phyloP scores from a whole-genome alignment of 2,329 filamentous ascomycete genomes.

The Diaporthe sp. region DNA sequence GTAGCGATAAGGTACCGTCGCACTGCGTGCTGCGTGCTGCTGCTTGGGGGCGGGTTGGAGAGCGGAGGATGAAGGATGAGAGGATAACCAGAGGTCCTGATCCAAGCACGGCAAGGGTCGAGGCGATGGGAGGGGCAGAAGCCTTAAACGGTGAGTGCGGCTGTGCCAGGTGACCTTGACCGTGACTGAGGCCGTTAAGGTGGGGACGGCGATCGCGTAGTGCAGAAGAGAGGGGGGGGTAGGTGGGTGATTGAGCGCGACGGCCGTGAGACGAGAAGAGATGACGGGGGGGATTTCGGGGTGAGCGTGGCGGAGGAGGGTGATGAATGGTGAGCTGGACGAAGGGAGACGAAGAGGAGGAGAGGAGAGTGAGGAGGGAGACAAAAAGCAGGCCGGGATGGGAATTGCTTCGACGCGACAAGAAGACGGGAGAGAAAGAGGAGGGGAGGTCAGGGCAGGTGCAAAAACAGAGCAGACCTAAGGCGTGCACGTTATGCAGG shows the following conservation, averaged over 20 bases:
- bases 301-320: constrained; percentile 31
- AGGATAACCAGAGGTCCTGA: constrained; percentile 2
- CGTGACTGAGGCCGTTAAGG: constrained; percentile 33
- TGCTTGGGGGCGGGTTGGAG: constrained; percentile 2
- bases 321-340: constrained; percentile 35
- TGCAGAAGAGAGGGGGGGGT: constrained; percentile 21
- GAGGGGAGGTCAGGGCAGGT: constrained; percentile 33
- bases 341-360: constrained; percentile 40
- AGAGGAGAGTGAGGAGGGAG: constrained; percentile 40
- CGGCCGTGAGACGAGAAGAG: constrained; percentile 33
- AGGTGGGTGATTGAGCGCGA: constrained; percentile 38
- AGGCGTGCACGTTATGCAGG: constrained; percentile 23
- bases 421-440: constrained; percentile 37
- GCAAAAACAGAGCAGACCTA: constrained; percentile 22
- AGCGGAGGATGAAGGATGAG: background rate
- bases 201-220: constrained; percentile 3
- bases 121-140: background rate
- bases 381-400: constrained; percentile 36
- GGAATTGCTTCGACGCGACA: constrained; percentile 21
- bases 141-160: background rate
- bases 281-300: constrained; percentile 35
- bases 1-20: constrained; percentile 28
- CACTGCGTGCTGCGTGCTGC: constrained; percentile 23
- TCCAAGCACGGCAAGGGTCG: background rate
- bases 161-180: constrained; percentile 29